These are phyloP conservation scores for Pythium utonaiense DNA, from an alignment of 352 stramenopile species.

Conservation along the genomic window DNA sequence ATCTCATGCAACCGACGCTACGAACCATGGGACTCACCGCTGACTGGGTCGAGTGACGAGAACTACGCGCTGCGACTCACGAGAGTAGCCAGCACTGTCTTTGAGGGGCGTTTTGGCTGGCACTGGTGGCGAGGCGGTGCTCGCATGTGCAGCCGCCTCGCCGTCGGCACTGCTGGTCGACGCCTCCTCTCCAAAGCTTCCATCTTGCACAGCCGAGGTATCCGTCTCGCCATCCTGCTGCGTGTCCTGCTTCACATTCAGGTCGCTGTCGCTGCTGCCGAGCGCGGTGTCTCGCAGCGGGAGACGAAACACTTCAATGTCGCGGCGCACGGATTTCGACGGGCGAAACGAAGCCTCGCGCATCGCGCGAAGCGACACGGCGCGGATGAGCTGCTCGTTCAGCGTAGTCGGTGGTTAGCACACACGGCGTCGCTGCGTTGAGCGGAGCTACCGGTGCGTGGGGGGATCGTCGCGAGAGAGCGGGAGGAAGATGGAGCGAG, in stretches of 20 bases:
- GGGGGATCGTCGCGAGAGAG: neutral
- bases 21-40: conserved; percentile 26
- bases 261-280: conserved; percentile 37
- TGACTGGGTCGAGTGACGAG: conserved; percentile 71
- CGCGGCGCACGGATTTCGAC: conserved; percentile 18
- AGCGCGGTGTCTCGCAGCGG: conserved; percentile 63
- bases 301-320: conserved; percentile 68
- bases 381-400: conserved; percentile 3
- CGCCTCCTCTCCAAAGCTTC: neutral
- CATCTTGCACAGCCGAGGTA: neutral
- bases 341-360: conserved; percentile 11
- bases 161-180: neutral
- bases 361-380: neutral
- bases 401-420: neutral
- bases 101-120: conserved; percentile 7
- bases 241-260: neutral
- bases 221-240: neutral
- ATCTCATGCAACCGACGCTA: conserved; percentile 1
- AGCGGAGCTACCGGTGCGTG: neutral
- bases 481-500: neutral
- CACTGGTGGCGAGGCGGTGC: neutral
- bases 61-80: conserved; percentile 48
- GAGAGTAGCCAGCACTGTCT: neutral
- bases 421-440: neutral
- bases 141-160: neutral